Conservation (phyloP, 768 basidiomycete genomes). For the Lactarius evosmus region DNA sequence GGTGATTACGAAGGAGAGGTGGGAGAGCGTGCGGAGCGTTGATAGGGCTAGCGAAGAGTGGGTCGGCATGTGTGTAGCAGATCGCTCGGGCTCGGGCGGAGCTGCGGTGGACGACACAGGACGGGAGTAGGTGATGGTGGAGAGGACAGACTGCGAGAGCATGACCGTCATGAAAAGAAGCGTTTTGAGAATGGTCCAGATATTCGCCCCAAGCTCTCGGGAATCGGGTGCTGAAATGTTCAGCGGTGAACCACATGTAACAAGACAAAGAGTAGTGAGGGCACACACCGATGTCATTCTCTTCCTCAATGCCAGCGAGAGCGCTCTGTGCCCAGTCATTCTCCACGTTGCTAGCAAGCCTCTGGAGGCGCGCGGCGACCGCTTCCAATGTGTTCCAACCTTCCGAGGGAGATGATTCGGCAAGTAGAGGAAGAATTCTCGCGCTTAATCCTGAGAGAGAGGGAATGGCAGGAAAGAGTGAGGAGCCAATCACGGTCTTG, state of each 20-base stretch:
- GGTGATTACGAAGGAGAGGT: constrained; percentile 72
- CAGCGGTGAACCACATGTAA: neutral
- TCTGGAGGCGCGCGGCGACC: constrained; percentile 26
- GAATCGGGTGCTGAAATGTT: constrained; percentile 41
- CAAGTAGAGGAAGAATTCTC: constrained; percentile 29
- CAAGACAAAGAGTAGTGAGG: neutral
- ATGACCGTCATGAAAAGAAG: constrained; percentile 71
- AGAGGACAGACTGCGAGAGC: constrained; percentile 61
- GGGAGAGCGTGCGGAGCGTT: constrained; percentile 55
- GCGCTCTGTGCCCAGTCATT: constrained; percentile 33
- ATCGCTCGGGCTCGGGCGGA: neutral
- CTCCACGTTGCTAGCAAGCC: constrained; percentile 30
- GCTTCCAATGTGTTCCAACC: constrained; percentile 33
- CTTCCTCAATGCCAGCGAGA: constrained; percentile 31
- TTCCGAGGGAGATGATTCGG: constrained; percentile 29
- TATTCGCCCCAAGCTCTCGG: constrained; percentile 43
- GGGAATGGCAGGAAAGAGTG: constrained; percentile 31
- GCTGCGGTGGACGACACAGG: constrained; percentile 4
- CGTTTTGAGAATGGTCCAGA: constrained; percentile 72
- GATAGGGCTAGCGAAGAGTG: constrained; percentile 52
- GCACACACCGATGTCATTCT: constrained; percentile 34
- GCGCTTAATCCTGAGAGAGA: constrained; percentile 30
- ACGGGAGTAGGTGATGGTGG: constrained; percentile 45
- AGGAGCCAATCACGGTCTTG: constrained; percentile 26
- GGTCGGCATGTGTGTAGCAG: constrained; percentile 26